phyloP scores from a whole-genome alignment of 139 green algal genomes.

The Chlamydomonas incerta region DNA sequence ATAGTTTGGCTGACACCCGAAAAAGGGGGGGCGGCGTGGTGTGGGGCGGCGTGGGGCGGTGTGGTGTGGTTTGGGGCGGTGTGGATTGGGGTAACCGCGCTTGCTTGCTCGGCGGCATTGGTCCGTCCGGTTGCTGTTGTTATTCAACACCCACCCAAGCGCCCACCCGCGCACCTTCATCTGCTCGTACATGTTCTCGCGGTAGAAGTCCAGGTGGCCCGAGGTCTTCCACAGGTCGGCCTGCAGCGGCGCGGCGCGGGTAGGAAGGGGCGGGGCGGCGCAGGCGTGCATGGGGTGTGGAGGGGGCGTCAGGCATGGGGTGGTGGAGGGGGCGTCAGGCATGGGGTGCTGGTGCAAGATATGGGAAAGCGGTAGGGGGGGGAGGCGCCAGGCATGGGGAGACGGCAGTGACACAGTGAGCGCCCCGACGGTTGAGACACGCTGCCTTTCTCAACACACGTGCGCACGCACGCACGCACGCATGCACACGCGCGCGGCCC shows the following conservation, averaged over 20 bases:
- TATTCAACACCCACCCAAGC: not conserved
- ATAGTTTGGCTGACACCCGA: not conserved
- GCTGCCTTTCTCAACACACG: no score
- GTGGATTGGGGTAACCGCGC: no score
- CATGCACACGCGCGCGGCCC: no score
- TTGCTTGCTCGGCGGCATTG: no score
- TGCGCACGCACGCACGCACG: no score
- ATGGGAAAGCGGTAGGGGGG: no score
- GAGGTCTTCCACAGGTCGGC: conserved; percentile 95
- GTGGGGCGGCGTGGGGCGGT: no score
- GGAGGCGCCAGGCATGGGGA: no score
- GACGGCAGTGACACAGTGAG: no score
- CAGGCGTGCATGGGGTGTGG: not conserved
- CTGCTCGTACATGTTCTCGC: conserved; percentile 90
- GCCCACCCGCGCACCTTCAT: conserved; percentile 10
- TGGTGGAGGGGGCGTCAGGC: not conserved
- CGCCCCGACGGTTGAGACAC: no score
- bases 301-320: not conserved
- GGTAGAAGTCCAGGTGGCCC: conserved; percentile 98
- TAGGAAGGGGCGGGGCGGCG: not conserved
- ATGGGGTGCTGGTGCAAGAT: no score
- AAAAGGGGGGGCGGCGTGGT: not conserved
- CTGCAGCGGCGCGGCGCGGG: not conserved
- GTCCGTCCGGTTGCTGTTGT: not conserved
- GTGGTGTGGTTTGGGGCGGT: no score